These are phyloP conservation scores for Primulina huaijiensis DNA, from an alignment of 257 asterid genomes.

Conservation along the genomic window DNA sequence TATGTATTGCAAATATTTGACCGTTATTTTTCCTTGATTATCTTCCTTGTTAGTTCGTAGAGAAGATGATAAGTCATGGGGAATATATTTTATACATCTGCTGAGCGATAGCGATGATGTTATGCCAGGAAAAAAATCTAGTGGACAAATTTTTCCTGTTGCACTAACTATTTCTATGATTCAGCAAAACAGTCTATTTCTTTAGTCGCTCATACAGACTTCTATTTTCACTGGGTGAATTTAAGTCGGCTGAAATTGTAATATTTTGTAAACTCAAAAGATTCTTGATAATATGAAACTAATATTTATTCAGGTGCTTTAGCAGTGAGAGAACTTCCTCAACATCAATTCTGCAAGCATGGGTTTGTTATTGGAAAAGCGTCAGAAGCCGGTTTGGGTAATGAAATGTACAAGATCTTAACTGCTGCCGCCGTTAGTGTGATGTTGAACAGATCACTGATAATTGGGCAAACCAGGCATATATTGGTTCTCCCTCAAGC, in stretches of 20 bases:
- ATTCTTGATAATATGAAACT: slow-evolving; percentile 13
- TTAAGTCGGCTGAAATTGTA: background rate
- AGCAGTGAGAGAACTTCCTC: slow-evolving; percentile 61
- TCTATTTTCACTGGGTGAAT: background rate
- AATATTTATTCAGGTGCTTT: slow-evolving; percentile 61
- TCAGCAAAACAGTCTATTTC: background rate
- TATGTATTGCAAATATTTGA: background rate
- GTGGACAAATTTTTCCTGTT: background rate
- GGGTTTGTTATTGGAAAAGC: slow-evolving; percentile 94
- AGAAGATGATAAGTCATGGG: background rate
- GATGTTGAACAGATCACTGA: slow-evolving; percentile 96
- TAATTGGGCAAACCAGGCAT: slow-evolving; percentile 99
- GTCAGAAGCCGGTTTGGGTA: slow-evolving; percentile 97
- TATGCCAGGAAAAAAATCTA: background rate
- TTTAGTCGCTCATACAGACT: background rate
- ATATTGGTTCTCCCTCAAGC: slow-evolving; percentile 93
- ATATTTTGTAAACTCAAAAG: background rate
- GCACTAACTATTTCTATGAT: background rate
- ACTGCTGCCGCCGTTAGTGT: slow-evolving; percentile 94
- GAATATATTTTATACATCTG: slow-evolving; percentile 7
- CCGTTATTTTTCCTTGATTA: background rate
- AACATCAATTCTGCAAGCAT: slow-evolving; percentile 80
- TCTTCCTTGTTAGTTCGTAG: background rate
- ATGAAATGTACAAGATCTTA: slow-evolving; percentile 89
- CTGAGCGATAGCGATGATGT: background rate